phyloP scores from a whole-genome alignment of 2,329 filamentous ascomycete genomes.

The Exophiala viscosa region DNA sequence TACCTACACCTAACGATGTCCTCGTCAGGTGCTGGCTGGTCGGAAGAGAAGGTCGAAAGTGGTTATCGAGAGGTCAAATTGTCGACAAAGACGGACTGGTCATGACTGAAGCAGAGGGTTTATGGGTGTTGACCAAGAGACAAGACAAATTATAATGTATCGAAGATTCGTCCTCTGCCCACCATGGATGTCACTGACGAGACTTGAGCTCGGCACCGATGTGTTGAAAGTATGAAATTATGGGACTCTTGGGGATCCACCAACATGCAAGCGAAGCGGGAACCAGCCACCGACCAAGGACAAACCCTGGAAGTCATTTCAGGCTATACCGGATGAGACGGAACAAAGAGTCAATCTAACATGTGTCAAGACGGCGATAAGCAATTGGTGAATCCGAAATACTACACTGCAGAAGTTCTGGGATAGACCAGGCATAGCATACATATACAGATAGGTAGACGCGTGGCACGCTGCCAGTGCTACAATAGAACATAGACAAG shows the following conservation, averaged over 20 bases:
- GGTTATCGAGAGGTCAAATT: constrained; percentile 26
- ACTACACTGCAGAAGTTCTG: background rate
- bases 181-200: too few species aligned
- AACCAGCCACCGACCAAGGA: background rate
- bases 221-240: background rate
- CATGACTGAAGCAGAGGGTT: constrained; percentile 26
- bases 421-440: too few species aligned
- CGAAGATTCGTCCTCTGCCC: too few species aligned
- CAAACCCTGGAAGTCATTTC: background rate
- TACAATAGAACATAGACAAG: too few species aligned
- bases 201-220: too few species aligned
- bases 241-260: background rate
- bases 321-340: background rate
- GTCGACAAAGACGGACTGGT: constrained; percentile 26
- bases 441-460: too few species aligned
- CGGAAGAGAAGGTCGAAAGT: constrained; percentile 26
- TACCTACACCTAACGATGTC: constrained; percentile 24
- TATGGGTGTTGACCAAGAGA: constrained; percentile 26
- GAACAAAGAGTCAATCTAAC: background rate
- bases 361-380: background rate
- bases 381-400: background rate
- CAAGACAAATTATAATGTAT: constrained; percentile 21
- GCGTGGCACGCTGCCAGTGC: too few species aligned
- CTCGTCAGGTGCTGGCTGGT: constrained; percentile 26
- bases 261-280: background rate